phyloP scores from a whole-genome alignment of 2,329 filamentous ascomycete genomes.

The Plenodomus tracheiphilus region DNA sequence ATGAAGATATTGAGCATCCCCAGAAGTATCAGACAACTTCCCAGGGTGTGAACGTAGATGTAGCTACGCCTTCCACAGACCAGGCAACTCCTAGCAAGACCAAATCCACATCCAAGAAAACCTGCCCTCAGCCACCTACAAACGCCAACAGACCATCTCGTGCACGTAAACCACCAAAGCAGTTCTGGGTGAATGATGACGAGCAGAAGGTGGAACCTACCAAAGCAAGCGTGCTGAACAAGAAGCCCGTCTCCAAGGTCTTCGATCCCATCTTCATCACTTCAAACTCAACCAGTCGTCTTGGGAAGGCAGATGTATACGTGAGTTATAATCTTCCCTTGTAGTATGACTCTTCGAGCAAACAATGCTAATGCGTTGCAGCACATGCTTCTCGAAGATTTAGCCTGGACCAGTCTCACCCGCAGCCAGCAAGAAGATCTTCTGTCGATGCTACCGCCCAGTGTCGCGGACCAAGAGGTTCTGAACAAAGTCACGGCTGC shows the following conservation, averaged over 20 bases:
- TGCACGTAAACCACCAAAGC: slow-evolving; percentile 33
- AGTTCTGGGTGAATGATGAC: slow-evolving; percentile 18
- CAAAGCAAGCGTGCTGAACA: slow-evolving; percentile 11
- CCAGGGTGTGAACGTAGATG: neutral
- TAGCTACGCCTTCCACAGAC: slow-evolving; percentile 1
- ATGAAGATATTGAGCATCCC: neutral
- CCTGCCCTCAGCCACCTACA: slow-evolving; percentile 6
- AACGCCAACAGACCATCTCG: slow-evolving; percentile 26
- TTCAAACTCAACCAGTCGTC: slow-evolving; percentile 33
- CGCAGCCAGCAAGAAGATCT: slow-evolving; percentile 23
- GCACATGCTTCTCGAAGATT: slow-evolving; percentile 37
- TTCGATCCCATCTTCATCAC: slow-evolving; percentile 38
- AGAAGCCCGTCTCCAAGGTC: slow-evolving; percentile 20
- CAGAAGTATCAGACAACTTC: neutral
- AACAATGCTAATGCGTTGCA: no score
- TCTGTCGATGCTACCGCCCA: slow-evolving; percentile 28
- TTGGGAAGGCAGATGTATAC: slow-evolving; percentile 39
- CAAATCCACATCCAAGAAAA: slow-evolving; percentile 9
- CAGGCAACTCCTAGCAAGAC: slow-evolving; percentile 8
- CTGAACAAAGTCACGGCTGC: slow-evolving; percentile 16
- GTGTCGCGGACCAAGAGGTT: slow-evolving; percentile 16
- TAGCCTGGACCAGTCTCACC: slow-evolving; percentile 36
- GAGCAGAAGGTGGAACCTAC: slow-evolving; percentile 7
- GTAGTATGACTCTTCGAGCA: no score
- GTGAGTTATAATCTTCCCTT: slow-evolving; percentile 14